A percentile compares a stretch with the other conserved stretches of the same genome.
phyloP scores from a whole-genome alignment of 441 rosid species.

The Breynia disticha region DNA sequence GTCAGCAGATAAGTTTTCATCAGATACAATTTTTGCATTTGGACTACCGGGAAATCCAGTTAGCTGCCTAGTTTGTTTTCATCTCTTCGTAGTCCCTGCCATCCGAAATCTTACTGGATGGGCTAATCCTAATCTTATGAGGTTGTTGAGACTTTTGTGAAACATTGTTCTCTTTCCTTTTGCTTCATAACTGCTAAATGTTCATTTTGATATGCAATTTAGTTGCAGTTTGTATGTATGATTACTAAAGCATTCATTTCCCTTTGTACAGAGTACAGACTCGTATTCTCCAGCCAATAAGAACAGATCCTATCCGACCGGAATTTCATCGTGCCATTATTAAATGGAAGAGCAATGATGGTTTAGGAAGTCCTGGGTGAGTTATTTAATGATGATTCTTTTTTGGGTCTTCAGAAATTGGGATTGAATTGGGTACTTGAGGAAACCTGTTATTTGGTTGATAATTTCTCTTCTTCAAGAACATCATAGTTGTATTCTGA shows the following conservation, averaged over 20 bases:
- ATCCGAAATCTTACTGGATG: slow-evolving; percentile 81
- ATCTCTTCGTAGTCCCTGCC: slow-evolving; percentile 77
- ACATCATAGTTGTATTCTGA: not conserved
- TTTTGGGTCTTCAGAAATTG: slow-evolving; percentile 5
- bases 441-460: not conserved
- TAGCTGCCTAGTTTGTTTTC: slow-evolving; percentile 85
- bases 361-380: slow-evolving; percentile 83
- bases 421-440: slow-evolving; percentile 5
- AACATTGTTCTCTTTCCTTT: slow-evolving; percentile 11
- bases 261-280: slow-evolving; percentile 51
- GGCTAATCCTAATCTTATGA: slow-evolving; percentile 58
- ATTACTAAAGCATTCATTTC: not conserved
- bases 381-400: slow-evolving; percentile 18
- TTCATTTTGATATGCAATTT: slow-evolving; percentile 2
- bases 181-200: slow-evolving; percentile 3
- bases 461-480: not conserved
- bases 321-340: slow-evolving; percentile 76
- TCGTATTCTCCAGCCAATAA: slow-evolving; percentile 56
- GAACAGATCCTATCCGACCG: slow-evolving; percentile 48
- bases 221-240: not conserved
- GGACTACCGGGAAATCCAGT: slow-evolving; percentile 99
- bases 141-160: slow-evolving; percentile 39
- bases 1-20: slow-evolving; percentile 19
- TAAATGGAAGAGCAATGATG: slow-evolving; percentile 74
- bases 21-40: slow-evolving; percentile 66